Evolutionary conservation across 768 basidiomycete species (phyloP), one percentile per base, ranked within the genome.

Genomic region (Lentinus brumalis): DNA sequence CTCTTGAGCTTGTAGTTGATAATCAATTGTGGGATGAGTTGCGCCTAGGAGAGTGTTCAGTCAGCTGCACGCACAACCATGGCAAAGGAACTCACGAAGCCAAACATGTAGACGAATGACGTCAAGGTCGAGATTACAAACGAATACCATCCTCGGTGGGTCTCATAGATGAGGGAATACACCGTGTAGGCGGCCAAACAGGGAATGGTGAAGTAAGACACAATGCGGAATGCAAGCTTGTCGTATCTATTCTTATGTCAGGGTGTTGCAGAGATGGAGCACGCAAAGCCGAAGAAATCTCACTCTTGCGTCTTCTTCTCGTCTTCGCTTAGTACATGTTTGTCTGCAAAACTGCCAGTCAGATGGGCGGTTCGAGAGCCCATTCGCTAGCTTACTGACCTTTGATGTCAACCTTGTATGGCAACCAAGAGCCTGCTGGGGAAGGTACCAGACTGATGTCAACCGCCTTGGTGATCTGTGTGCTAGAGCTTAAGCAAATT

Each of bases 1-100:
- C 90, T 94, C 90, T 95, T 95, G 61, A 98, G 83, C 75, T 96
- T 96, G 78, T 96, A 97, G 77, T 97, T 97, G 80, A 98, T 96
- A 70, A 98, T 96, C 59, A 94, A 76, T 73, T 93, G 91, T 39
- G 90, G 91, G 51, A 93, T 77, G 35, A 94, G 82, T 80, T 94
- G 92, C 51, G 89, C 92, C 91, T 93, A 67, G 38, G 35, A 44
- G 64, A 50, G 50, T 60, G 53, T 61, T 69, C 42, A 69, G 60
- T 31, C 26, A 44, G 21, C 56, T 50, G 56, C 52, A 42, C 21
- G 35, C 29, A 50, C 38, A 47, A 51, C n/a, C 38, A 26, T 53
- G 38, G 55, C 21, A 26, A 26, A 16, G 26, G 16, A 29, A 86
- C 95, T 82, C 67, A 97, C 95, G 75, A 99, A 99, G 61, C 96